phyloP scores from a whole-genome alignment of 148 eudicot genomes.

The Talinum fruticosum region DNA sequence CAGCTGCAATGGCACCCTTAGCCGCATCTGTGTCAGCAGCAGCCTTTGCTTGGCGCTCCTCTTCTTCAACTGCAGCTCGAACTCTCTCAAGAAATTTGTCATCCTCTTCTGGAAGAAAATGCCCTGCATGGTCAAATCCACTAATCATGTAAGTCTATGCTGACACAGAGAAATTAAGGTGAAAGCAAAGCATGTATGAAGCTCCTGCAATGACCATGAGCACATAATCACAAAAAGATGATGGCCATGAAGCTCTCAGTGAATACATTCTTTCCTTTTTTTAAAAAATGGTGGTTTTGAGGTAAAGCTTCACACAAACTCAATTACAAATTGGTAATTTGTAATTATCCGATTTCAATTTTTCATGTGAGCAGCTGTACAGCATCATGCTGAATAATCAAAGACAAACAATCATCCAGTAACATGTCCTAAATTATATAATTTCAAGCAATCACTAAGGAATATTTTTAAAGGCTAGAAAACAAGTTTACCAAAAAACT shows the following conservation, averaged over 20 bases:
- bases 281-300: neutral
- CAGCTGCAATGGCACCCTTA: conserved; percentile 74
- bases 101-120: conserved; percentile 90
- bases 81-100: conserved; percentile 86
- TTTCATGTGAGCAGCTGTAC: neutral
- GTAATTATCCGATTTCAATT: neutral
- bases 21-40: conserved; percentile 79
- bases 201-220: neutral
- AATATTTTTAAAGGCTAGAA: neutral
- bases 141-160: neutral
- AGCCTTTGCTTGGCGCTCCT: conserved; percentile 78
- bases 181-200: neutral
- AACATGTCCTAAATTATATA: neutral
- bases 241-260: neutral
- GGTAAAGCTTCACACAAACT: neutral
- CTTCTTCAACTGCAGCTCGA: conserved; percentile 89
- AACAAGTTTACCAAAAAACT: neutral
- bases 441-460: neutral
- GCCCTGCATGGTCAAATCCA: conserved; percentile 53
- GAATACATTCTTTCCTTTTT: neutral
- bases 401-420: neutral
- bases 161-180: neutral
- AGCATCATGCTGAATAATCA: neutral
- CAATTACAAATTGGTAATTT: neutral
- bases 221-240: neutral